phyloP scores from a whole-genome alignment of 2,329 filamentous ascomycete species.

The Cladophialophora exuberans region DNA sequence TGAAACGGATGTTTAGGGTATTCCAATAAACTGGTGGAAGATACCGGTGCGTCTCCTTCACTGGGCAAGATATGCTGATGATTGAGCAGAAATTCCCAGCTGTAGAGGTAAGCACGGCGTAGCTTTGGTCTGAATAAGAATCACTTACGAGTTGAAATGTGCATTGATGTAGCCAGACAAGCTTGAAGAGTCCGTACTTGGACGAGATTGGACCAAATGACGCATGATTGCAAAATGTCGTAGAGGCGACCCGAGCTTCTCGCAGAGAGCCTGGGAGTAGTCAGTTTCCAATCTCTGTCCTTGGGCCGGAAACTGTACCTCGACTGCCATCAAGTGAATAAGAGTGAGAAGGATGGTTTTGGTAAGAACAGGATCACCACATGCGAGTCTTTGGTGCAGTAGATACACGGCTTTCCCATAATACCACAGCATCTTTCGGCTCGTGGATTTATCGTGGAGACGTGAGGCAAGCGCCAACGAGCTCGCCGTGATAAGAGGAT shows the following conservation, averaged over 20 bases:
- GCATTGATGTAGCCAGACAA: constrained; percentile 10
- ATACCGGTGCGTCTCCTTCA: too few relatives aligned
- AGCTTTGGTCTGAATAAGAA: background rate
- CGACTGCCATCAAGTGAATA: constrained; percentile 12
- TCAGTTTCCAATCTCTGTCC: background rate
- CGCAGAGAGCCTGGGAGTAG: background rate
- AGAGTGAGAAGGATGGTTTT: constrained; percentile 7
- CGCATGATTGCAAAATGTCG: background rate
- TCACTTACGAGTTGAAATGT: constrained; percentile 8
- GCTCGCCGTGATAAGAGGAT: constrained; percentile 3
- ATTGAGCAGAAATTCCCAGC: constrained; percentile 3
- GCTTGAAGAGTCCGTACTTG: background rate
- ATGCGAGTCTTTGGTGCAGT: background rate
- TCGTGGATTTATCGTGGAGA: constrained; percentile 1
- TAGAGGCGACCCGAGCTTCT: background rate
- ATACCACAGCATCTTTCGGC: background rate
- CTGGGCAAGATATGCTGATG: background rate
- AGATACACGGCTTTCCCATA: constrained; percentile 1
- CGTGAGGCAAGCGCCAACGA: background rate
- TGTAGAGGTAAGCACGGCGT: background rate
- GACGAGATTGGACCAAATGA: background rate
- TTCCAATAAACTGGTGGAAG: background rate
- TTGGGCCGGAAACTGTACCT: background rate
- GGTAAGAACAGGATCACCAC: background rate
- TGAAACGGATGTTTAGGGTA: constrained; percentile 2